phyloP scores from a whole-genome alignment of 1,284 basidiomycete species.

The Termitomyces sp. region DNA sequence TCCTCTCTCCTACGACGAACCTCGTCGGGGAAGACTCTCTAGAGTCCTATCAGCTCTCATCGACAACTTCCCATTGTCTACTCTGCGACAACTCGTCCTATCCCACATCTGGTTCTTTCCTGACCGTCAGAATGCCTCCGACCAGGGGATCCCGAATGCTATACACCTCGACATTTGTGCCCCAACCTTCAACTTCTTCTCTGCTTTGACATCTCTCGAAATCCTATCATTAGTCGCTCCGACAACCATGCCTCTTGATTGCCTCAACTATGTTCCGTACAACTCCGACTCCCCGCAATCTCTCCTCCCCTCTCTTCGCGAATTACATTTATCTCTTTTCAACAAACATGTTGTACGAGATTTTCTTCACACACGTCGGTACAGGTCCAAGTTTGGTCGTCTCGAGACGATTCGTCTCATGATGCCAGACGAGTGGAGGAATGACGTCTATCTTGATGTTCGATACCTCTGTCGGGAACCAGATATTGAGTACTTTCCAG shows the following conservation, averaged over 20 bases:
- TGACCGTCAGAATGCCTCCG: neutral
- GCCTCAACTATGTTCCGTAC: constrained; percentile 2
- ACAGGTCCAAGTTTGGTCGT: neutral
- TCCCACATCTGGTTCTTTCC: constrained; percentile 7
- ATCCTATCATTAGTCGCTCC: constrained; percentile 4
- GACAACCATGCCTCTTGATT: constrained; percentile 4
- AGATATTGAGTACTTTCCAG: neutral
- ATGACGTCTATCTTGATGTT: neutral
- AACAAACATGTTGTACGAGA: constrained; percentile 4
- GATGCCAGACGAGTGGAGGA: neutral
- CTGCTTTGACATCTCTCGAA: constrained; percentile 3
- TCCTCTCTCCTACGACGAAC: neutral
- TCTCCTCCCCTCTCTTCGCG: neutral
- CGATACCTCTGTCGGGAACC: neutral
- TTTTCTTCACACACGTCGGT: neutral
- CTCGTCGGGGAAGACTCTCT: neutral
- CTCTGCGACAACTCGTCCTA: constrained; percentile 1
- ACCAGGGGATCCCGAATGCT: neutral
- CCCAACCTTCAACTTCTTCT: constrained; percentile 5
- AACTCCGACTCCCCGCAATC: neutral
- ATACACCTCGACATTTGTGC: neutral
- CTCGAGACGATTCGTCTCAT: neutral
- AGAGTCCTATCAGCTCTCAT: neutral
- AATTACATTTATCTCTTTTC: neutral
- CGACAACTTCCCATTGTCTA: neutral